Conservation (phyloP, 352 stramenopile species). For the Pythium aristosporum region DNA sequence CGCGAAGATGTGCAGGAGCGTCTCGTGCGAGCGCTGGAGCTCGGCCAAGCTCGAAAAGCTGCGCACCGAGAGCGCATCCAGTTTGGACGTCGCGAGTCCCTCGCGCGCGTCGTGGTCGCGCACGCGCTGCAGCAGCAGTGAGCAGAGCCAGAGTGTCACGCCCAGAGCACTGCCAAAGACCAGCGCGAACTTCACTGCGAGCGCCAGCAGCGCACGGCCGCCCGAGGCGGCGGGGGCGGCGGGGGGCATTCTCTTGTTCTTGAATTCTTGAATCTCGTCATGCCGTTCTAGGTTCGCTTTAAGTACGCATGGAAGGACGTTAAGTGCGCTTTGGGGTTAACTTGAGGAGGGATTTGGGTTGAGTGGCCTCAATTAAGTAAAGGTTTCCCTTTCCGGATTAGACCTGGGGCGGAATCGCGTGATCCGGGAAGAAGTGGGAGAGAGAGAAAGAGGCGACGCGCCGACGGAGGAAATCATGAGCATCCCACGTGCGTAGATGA, state of each 20-base stretch:
- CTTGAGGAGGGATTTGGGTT: neutral
- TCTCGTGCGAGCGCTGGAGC: slow-evolving; percentile 59
- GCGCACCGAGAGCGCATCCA: slow-evolving; percentile 54
- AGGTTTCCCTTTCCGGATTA: slow-evolving; percentile 2
- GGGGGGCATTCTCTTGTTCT: neutral
- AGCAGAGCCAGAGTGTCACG: slow-evolving; percentile 38
- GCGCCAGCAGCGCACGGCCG: slow-evolving; percentile 11
- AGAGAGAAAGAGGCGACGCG: neutral
- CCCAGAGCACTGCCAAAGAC: slow-evolving; percentile 41
- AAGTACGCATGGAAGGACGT: slow-evolving; percentile 3
- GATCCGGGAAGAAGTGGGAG: neutral
- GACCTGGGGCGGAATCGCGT: neutral
- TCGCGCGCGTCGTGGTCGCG: slow-evolving; percentile 41
- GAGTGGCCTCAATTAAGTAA: neutral
- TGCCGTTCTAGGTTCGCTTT: slow-evolving; percentile 3
- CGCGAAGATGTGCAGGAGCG: slow-evolving; percentile 53
- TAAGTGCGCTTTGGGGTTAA: neutral
- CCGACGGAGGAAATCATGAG: slow-evolving; percentile 9
- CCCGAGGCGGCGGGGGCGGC: neutral
- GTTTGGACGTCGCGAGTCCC: slow-evolving; percentile 40
- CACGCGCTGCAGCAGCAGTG: slow-evolving; percentile 45
- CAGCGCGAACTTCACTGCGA: slow-evolving; percentile 37
- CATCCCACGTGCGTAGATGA: slow-evolving; percentile 18
- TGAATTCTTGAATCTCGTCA: neutral
- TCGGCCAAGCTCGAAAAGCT: slow-evolving; percentile 63